Evolutionary conservation across 495 filamentous ascomycete species (phyloP).

Genomic region (Lophiotrema nucula): DNA sequence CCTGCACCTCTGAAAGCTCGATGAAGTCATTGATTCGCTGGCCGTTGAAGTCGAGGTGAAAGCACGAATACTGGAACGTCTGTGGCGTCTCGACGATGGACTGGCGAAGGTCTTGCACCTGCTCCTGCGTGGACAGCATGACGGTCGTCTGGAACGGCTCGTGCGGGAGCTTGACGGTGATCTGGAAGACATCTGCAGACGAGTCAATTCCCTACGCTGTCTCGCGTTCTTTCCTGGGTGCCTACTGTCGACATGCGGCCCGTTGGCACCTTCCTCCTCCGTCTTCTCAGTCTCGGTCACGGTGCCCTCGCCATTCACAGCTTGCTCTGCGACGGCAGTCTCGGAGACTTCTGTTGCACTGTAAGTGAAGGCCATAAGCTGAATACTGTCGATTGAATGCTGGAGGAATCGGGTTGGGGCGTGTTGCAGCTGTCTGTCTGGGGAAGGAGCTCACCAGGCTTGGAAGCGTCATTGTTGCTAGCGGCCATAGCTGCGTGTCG

Average conservation of each 20-base stretch:
- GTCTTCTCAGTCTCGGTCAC: slow-evolving; percentile 3
- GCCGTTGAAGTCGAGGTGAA: slow-evolving; percentile 88
- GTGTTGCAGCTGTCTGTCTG: background rate
- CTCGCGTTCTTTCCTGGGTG: background rate
- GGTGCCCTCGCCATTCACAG: slow-evolving; percentile 1
- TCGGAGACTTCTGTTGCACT: slow-evolving; percentile 15
- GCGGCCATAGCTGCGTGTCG: slow-evolving; percentile 29
- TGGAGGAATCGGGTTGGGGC: background rate
- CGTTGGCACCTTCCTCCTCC: slow-evolving; percentile 3
- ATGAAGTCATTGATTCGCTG: slow-evolving; percentile 90
- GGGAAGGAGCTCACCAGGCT: slow-evolving; percentile 27
- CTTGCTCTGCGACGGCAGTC: slow-evolving; percentile 3
- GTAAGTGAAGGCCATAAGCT: slow-evolving; percentile 13
- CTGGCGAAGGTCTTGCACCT: slow-evolving; percentile 95
- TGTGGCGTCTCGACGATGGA: slow-evolving; percentile 92
- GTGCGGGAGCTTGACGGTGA: slow-evolving; percentile 81
- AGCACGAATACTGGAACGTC: slow-evolving; percentile 96
- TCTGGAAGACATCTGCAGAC: slow-evolving; percentile 61
- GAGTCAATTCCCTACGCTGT: background rate
- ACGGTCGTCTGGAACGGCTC: slow-evolving; percentile 75
- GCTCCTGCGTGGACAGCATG: slow-evolving; percentile 84
- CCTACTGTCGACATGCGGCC: slow-evolving; percentile 11
- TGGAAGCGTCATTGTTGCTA: slow-evolving; percentile 34
- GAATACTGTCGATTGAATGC: too few species aligned
- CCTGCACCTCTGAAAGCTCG: slow-evolving; percentile 88